These are phyloP conservation scores for Hypoxylon sp. DNA, from an alignment of 2,329 filamentous ascomycete genomes.

Conservation along the genomic window DNA sequence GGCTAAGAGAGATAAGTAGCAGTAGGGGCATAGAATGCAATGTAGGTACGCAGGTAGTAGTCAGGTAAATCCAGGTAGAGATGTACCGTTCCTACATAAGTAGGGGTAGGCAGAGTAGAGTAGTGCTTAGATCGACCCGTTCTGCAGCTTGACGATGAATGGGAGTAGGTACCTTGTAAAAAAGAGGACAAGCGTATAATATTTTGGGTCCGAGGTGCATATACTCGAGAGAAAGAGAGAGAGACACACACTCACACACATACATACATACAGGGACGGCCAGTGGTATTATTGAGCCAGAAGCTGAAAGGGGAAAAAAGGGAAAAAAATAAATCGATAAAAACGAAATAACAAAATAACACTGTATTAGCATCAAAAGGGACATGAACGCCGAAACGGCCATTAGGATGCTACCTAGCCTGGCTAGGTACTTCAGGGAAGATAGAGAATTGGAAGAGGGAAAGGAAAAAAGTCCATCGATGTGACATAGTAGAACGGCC, in stretches of 20 bases:
- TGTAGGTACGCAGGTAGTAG: constrained; percentile 30
- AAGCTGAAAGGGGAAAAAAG: constrained; percentile 29
- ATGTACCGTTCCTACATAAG: constrained; percentile 33
- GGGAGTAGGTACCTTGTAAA: constrained; percentile 38
- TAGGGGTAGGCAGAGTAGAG: constrained; percentile 41
- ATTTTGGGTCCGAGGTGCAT: constrained; percentile 40
- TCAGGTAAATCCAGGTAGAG: constrained; percentile 17
- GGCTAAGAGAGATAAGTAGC: constrained; percentile 45
- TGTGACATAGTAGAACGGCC: constrained; percentile 34
- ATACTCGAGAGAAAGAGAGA: constrained; percentile 27
- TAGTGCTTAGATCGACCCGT: constrained; percentile 46
- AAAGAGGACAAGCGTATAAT: constrained; percentile 31
- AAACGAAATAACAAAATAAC: constrained; percentile 8
- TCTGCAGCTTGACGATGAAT: constrained; percentile 44
- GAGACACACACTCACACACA: too few relatives aligned
- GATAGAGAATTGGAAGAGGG: not conserved
- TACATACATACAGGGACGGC: constrained; percentile 12
- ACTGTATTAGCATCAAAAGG: constrained; percentile 32
- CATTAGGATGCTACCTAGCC: constrained; percentile 37
- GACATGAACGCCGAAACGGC: constrained; percentile 35
- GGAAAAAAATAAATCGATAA: constrained; percentile 22
- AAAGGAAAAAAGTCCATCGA: constrained; percentile 21
- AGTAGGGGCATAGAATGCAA: constrained; percentile 31
- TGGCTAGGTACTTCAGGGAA: constrained; percentile 28
- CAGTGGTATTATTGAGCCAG: constrained; percentile 16